phyloP scores from a whole-genome alignment of 768 basidiomycete genomes.

The Leccinum disarticulatum region DNA sequence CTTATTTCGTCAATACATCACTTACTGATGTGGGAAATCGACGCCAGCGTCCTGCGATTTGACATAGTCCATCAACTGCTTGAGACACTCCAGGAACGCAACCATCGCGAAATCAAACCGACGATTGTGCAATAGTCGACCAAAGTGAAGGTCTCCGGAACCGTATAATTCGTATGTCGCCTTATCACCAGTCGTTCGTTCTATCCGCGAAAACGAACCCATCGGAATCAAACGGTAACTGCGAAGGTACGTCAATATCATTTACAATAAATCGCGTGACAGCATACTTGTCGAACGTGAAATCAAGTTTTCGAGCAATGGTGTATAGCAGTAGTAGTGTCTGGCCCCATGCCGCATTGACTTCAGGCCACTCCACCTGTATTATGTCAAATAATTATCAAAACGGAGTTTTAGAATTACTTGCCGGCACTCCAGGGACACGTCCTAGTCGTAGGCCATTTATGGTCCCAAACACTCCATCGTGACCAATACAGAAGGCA shows the following conservation, averaged over 20 bases:
- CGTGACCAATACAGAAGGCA: slow-evolving; percentile 93
- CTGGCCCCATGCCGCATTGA: slow-evolving; percentile 98
- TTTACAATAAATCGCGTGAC: background rate
- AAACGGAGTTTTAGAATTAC: slow-evolving; percentile 25
- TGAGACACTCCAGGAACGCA: slow-evolving; percentile 91
- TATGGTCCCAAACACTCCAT: slow-evolving; percentile 96
- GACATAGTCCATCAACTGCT: slow-evolving; percentile 87
- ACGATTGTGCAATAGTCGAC: slow-evolving; percentile 88
- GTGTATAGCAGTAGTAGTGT: slow-evolving; percentile 90
- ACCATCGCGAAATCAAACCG: slow-evolving; percentile 97
- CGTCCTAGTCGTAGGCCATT: slow-evolving; percentile 92
- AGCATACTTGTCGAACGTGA: slow-evolving; percentile 78
- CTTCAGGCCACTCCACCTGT: slow-evolving; percentile 96
- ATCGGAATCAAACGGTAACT: slow-evolving; percentile 92
- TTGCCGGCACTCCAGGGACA: slow-evolving; percentile 76
- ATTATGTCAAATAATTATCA: slow-evolving; percentile 11
- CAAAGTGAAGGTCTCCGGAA: slow-evolving; percentile 88
- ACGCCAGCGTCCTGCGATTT: slow-evolving; percentile 67
- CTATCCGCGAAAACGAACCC: slow-evolving; percentile 93
- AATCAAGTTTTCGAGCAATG: slow-evolving; percentile 88
- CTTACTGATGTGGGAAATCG: slow-evolving; percentile 88
- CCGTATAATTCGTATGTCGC: slow-evolving; percentile 90
- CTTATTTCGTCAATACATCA: slow-evolving; percentile 17
- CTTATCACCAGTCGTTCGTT: slow-evolving; percentile 79
- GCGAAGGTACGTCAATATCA: slow-evolving; percentile 11